Conservation (phyloP, 2,329 filamentous ascomycete genomes). For the Fusarium oxysporum region DNA sequence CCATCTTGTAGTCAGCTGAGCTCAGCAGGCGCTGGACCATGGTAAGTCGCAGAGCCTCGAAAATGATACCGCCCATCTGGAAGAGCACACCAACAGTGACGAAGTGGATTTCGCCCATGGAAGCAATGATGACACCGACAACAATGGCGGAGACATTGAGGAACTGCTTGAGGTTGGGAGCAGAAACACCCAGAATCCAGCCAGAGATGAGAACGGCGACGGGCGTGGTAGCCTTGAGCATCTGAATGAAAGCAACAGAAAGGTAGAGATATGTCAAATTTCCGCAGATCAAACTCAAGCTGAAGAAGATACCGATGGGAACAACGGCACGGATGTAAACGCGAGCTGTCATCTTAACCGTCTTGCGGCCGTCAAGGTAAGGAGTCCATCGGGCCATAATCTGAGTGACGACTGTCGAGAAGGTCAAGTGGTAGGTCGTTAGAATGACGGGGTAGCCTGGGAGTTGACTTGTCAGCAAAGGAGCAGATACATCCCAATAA, state of each 20-base stretch:
- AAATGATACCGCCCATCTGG: constrained; percentile 82
- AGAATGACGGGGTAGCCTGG: constrained; percentile 81
- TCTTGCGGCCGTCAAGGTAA: constrained; percentile 92
- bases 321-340: constrained; percentile 94
- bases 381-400: constrained; percentile 89
- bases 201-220: constrained; percentile 91
- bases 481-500: not conserved
- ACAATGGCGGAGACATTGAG: constrained; percentile 96
- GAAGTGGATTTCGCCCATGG: constrained; percentile 95
- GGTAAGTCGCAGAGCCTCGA: constrained; percentile 85
- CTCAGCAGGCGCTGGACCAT: constrained; percentile 87
- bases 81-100: constrained; percentile 82
- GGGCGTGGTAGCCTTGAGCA: constrained; percentile 98
- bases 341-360: constrained; percentile 95
- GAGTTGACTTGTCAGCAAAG: constrained; percentile 31
- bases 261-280: constrained; percentile 97
- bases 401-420: constrained; percentile 95
- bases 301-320: constrained; percentile 96
- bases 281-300: constrained; percentile 93
- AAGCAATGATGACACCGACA: constrained; percentile 92
- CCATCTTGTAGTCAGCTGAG: constrained; percentile 91
- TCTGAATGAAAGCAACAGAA: constrained; percentile 97
- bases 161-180: constrained; percentile 87
- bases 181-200: constrained; percentile 86
- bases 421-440: constrained; percentile 94